These are phyloP conservation scores for Colletotrichum spaethianum DNA, from an alignment of 2,329 filamentous ascomycete species.

Conservation along the genomic window DNA sequence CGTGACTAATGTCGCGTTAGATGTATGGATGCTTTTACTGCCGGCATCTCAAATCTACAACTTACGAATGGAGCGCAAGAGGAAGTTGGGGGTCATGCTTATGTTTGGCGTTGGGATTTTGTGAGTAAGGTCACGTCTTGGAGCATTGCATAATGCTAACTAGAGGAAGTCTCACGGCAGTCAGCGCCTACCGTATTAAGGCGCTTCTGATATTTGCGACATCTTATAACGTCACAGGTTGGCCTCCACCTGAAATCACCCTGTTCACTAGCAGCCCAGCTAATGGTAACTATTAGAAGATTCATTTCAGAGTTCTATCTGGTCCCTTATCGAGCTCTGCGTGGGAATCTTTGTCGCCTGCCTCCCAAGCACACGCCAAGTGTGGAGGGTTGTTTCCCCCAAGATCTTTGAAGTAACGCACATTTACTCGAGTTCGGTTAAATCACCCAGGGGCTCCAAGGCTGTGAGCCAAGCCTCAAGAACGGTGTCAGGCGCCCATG, in stretches of 20 bases:
- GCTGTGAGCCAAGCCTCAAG: conserved; percentile 7
- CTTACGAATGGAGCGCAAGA: conserved; percentile 51
- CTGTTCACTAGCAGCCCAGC: not conserved
- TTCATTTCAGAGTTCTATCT: conserved; percentile 19
- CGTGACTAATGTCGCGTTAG: conserved; percentile 59
- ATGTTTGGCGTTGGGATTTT: conserved; percentile 54
- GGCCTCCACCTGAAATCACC: not conserved
- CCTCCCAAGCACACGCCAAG: conserved; percentile 28
- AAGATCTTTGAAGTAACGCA: conserved; percentile 23
- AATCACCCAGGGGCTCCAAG: conserved; percentile 14
- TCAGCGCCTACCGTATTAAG: conserved; percentile 33
- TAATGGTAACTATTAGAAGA: not conserved
- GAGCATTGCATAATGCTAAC: not conserved
- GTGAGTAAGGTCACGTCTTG: conserved; percentile 16
- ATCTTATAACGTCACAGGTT: conserved; percentile 35
- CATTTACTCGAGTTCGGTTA: conserved; percentile 2
- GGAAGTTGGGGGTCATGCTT: conserved; percentile 53
- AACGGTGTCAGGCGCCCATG: not conserved
- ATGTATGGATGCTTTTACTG: conserved; percentile 58
- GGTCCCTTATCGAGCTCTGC: conserved; percentile 28
- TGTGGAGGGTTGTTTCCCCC: conserved; percentile 22
- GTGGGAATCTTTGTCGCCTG: conserved; percentile 32
- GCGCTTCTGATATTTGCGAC: conserved; percentile 11
- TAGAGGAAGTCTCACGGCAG: conserved; percentile 13
- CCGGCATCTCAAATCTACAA: conserved; percentile 55